These are phyloP conservation scores for Ensete glaucum DNA, from an alignment of 176 grass and related monocot species.

Conservation along the genomic window DNA sequence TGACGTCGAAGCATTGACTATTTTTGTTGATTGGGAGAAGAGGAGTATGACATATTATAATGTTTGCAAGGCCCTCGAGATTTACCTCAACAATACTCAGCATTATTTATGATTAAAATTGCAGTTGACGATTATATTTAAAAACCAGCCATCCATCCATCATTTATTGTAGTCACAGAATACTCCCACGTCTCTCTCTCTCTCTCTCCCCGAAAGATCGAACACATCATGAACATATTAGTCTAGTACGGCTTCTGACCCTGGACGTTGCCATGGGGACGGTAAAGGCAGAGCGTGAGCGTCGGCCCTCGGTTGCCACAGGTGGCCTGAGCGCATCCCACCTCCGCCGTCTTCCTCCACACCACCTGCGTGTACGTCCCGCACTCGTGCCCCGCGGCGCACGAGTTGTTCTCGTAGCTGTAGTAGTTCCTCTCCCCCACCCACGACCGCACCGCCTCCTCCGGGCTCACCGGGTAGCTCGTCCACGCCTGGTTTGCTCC, in stretches of 20 bases:
- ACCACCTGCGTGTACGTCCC: slow-evolving; percentile 95
- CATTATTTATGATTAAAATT: too few species aligned
- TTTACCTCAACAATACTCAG: too few species aligned
- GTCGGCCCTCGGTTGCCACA: slow-evolving; percentile 35
- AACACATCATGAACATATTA: too few species aligned
- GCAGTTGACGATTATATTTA: too few species aligned
- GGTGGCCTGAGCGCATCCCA: slow-evolving; percentile 66
- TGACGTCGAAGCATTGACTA: too few species aligned
- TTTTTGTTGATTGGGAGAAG: too few species aligned
- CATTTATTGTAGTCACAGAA: too few species aligned
- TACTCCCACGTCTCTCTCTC: too few species aligned
- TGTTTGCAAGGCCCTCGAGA: too few species aligned
- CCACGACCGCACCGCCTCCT: slow-evolving; percentile 62
- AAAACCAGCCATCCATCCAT: too few species aligned
- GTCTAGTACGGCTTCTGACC: slow-evolving; percentile 63
- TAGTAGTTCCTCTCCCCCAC: slow-evolving; percentile 47
- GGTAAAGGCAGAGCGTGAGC: slow-evolving; percentile 64
- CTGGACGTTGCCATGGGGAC: slow-evolving; percentile 68
- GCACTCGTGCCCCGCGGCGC: slow-evolving; percentile 45
- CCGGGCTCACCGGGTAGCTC: slow-evolving; percentile 42
- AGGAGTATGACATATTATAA: too few species aligned
- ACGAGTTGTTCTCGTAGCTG: slow-evolving; percentile 51
- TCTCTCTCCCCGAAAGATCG: too few species aligned
- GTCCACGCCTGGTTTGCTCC: slow-evolving; percentile 72
- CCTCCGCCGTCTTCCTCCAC: slow-evolving; percentile 41